phyloP scores from a whole-genome alignment of 2,329 filamentous ascomycete species.

The Sporothrix protearum region DNA sequence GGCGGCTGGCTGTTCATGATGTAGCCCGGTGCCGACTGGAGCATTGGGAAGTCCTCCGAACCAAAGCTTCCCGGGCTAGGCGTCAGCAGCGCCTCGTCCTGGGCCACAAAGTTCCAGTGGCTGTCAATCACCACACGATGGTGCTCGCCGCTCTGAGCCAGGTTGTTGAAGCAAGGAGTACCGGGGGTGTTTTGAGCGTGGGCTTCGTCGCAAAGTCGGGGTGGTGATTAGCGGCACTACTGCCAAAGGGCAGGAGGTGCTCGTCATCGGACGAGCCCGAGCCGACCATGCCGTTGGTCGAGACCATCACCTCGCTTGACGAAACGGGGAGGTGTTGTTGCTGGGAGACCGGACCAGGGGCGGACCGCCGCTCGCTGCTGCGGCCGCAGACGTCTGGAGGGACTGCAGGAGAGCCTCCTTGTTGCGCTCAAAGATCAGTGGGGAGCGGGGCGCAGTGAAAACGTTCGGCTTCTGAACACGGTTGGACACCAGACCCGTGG shows the following conservation, averaged over 20 bases:
- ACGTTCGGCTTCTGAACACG: slow-evolving; percentile 42
- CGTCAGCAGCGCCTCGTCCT: slow-evolving; percentile 50
- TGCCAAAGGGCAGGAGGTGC: neutral
- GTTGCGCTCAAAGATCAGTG: slow-evolving; percentile 45
- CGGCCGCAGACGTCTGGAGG: slow-evolving; percentile 33
- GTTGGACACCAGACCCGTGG: slow-evolving; percentile 42
- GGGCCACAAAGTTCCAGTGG: slow-evolving; percentile 34
- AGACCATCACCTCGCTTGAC: neutral
- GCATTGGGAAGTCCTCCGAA: slow-evolving; percentile 44
- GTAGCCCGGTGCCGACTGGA: slow-evolving; percentile 43
- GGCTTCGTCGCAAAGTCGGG: slow-evolving; percentile 10
- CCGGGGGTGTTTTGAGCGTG: slow-evolving; percentile 25
- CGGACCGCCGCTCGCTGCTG: slow-evolving; percentile 35
- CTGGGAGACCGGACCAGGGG: slow-evolving; percentile 34
- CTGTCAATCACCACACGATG: slow-evolving; percentile 40
- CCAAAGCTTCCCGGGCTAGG: slow-evolving; percentile 46
- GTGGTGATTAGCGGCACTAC: neutral
- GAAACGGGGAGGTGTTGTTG: slow-evolving; percentile 16
- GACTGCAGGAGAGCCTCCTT: slow-evolving; percentile 42
- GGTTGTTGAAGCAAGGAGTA: slow-evolving; percentile 20
- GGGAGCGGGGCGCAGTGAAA: slow-evolving; percentile 40
- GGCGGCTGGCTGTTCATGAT: slow-evolving; percentile 48
- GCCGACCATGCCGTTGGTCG: neutral
- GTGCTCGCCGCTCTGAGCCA: slow-evolving; percentile 32
- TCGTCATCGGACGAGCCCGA: slow-evolving; percentile 23